Base-by-base conservation (phyloP, 495 filamentous ascomycete species). In the Cercophora newfieldiana region DNA sequence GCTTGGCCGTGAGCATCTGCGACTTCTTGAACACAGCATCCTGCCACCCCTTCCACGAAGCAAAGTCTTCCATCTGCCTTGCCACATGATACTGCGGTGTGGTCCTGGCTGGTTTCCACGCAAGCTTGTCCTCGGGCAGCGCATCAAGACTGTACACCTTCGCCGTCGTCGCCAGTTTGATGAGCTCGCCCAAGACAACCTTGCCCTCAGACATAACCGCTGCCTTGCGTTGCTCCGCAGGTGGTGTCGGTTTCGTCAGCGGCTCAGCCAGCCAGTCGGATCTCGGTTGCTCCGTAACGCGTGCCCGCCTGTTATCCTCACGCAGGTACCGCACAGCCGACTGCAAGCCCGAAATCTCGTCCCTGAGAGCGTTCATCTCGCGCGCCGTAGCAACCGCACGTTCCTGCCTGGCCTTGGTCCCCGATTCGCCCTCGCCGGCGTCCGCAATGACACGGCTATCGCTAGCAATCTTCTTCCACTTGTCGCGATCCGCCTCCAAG, bases 301-400 rank as follows among this genome's bases (percentile, higher is more conserved):
- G 85, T 2, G 87, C 81, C 28, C 89, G 85, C n/a, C 85, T 79
- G 72, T 88, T 92, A 61, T 95, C 92, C 63, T 92, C 89, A 25
- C 91, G 86, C 24, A 96, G 79, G 77, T 88, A 94, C 53, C 89
- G 87, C 18, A 97, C 87, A 0, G 92, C 88, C 1, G 89, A 85
- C 75, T 93, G 87, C 7, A 97, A 84, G 62, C 79, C 83, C 22
- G 79, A 72, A 49, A 96, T 92, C 63, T 93, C 88, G 22, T 82
- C 77, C 66, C 88, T 90, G 28, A 94, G 87, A 18, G 78, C 77
- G 64, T 92, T 87, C 78, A 92, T 91, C 78, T 95, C 89, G 29
- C 88, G 83, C 48, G 91, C 88, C 0, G 90, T 89, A 7, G 87
- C 86, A 18, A 89, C 87, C 1, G 86, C 86, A 12, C 80, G 79